A percentile compares a stretch with the other conserved stretches of the same genome.
Conservation (phyloP, 306 rosid species). For the Vicia faba region DNA sequence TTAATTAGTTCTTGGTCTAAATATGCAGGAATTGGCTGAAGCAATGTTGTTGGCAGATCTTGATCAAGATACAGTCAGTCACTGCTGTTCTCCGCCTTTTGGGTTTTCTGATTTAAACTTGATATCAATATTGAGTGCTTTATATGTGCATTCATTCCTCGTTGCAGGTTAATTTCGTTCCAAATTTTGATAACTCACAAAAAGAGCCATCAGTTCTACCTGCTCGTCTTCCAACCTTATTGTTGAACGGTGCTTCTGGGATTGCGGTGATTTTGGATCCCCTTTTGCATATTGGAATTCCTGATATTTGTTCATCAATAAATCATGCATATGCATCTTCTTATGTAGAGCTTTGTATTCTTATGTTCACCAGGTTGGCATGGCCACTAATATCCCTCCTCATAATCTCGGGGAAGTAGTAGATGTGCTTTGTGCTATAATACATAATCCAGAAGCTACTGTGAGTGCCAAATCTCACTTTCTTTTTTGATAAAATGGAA, state of each 20-base stretch:
- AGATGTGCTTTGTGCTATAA: slow-evolving; percentile 83
- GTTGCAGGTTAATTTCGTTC: slow-evolving; percentile 85
- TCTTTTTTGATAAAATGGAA: slow-evolving; percentile 9
- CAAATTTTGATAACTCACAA: slow-evolving; percentile 94
- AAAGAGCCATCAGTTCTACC: slow-evolving; percentile 92
- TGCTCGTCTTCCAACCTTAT: slow-evolving; percentile 86
- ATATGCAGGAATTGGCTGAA: slow-evolving; percentile 80
- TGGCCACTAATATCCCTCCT: slow-evolving; percentile 99
- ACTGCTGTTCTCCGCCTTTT: slow-evolving; percentile 44
- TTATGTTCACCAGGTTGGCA: slow-evolving; percentile 73
- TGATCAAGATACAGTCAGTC: slow-evolving; percentile 83
- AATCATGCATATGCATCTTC: slow-evolving; percentile 23
- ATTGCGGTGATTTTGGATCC: slow-evolving; percentile 72
- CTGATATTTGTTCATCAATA: slow-evolving; percentile 28
- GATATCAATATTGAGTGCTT: slow-evolving; percentile 13
- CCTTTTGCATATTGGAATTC: slow-evolving; percentile 32
- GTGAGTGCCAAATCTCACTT: slow-evolving; percentile 49
- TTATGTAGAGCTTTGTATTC: slow-evolving; percentile 31
- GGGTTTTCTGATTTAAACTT: slow-evolving; percentile 26
- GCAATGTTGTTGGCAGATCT: slow-evolving; percentile 88
- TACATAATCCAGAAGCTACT: slow-evolving; percentile 93
- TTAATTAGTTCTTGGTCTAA: slow-evolving; percentile 32
- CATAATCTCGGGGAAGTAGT: slow-evolving; percentile 97
- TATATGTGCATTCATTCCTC: slow-evolving; percentile 17
- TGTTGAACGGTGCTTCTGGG: slow-evolving; percentile 97